A percentile compares a stretch with the other conserved stretches of the same genome.
Conservation (phyloP, 768 basidiomycete genomes). For the Cyclocybe aegerita region DNA sequence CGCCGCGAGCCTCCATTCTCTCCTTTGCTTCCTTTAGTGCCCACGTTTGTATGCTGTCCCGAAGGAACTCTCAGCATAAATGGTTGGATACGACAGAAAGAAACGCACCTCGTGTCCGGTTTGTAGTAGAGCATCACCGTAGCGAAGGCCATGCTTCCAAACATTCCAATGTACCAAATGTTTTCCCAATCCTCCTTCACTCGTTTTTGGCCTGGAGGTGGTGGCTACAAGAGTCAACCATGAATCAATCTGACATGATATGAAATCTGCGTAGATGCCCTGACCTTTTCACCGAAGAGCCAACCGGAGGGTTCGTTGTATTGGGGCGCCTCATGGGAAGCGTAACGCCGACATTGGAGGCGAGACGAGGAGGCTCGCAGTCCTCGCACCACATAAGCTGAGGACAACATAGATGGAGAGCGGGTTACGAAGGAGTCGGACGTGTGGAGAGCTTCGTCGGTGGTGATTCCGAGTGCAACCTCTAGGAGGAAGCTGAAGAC, state of each 20-base stretch:
- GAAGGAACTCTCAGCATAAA: slow-evolving; percentile 2
- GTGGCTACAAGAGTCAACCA: slow-evolving; percentile 48
- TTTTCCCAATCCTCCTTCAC: slow-evolving; percentile 90
- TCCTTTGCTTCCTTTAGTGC: slow-evolving; percentile 86
- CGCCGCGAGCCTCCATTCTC: slow-evolving; percentile 91
- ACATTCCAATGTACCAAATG: slow-evolving; percentile 90
- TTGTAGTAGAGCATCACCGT: slow-evolving; percentile 84
- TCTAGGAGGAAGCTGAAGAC: not conserved
- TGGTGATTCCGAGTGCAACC: not conserved
- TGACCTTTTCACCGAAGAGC: slow-evolving; percentile 88
- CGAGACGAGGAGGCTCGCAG: slow-evolving; percentile 38
- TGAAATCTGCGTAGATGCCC: slow-evolving; percentile 10
- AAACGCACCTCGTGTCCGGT: slow-evolving; percentile 83
- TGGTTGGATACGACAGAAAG: not conserved
- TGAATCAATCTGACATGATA: not conserved
- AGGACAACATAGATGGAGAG: slow-evolving; percentile 41
- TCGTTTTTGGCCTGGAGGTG: slow-evolving; percentile 77
- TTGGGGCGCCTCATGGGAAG: slow-evolving; percentile 76
- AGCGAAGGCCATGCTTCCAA: slow-evolving; percentile 79
- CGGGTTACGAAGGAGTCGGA: slow-evolving; percentile 1
- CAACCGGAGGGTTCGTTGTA: slow-evolving; percentile 89
- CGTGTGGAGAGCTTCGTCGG: not conserved
- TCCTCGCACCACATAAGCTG: slow-evolving; percentile 42
- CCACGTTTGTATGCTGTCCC: slow-evolving; percentile 83
- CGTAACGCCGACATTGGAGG: slow-evolving; percentile 46